phyloP scores from a whole-genome alignment of 805 yeast genomes.

The Sugiyamaella chiloensis region DNA sequence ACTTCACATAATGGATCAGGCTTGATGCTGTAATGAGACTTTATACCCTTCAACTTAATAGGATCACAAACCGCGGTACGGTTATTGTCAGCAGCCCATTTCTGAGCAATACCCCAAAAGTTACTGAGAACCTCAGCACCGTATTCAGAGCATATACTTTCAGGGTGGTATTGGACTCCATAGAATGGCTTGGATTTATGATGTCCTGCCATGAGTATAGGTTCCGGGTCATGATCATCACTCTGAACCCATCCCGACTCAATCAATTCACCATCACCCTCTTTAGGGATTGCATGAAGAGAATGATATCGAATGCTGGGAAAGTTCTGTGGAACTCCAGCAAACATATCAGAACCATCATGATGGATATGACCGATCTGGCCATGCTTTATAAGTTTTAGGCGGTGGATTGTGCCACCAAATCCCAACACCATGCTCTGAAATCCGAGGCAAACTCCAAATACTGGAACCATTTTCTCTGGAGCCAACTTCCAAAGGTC shows the following conservation, averaged over 20 bases:
- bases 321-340: slow-evolving; percentile 43
- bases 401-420: slow-evolving; percentile 54
- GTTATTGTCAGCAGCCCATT: slow-evolving; percentile 30
- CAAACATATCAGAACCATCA: slow-evolving; percentile 38
- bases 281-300: slow-evolving; percentile 46
- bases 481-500: slow-evolving; percentile 44
- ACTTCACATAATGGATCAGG: slow-evolving; percentile 24
- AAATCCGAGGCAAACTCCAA: slow-evolving; percentile 93
- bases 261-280: slow-evolving; percentile 5
- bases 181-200: slow-evolving; percentile 64
- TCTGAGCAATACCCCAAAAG: slow-evolving; percentile 53
- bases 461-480: slow-evolving; percentile 53
- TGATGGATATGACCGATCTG: slow-evolving; percentile 59
- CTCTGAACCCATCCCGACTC: slow-evolving; percentile 41
- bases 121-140: slow-evolving; percentile 62
- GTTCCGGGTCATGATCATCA: slow-evolving; percentile 44
- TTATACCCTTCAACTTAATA: neutral
- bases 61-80: slow-evolving; percentile 7
- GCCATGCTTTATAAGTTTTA: slow-evolving; percentile 75
- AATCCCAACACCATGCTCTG: slow-evolving; percentile 69
- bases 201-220: slow-evolving; percentile 74
- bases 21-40: slow-evolving; percentile 21
- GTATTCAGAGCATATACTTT: slow-evolving; percentile 74
- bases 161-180: slow-evolving; percentile 98
- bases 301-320: slow-evolving; percentile 89